Conservation (phyloP, 495 filamentous ascomycete genomes). For the Penicillium ucsense region DNA sequence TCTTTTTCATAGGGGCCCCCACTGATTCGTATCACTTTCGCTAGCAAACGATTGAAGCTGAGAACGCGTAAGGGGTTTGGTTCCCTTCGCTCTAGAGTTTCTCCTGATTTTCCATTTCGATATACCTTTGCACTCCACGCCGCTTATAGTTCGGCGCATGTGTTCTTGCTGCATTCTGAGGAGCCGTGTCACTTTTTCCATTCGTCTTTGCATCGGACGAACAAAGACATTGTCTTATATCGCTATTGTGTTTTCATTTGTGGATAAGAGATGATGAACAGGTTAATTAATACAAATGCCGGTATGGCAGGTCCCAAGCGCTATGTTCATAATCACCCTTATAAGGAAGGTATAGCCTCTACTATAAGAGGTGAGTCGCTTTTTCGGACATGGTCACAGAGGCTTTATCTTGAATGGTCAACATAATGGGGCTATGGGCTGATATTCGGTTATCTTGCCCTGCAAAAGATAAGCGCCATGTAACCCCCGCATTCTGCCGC, state of each 20-base stretch:
- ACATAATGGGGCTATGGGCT: no score
- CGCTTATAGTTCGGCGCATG: slow-evolving; percentile 5
- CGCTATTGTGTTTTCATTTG: slow-evolving; percentile 21
- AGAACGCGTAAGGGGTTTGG: slow-evolving; percentile 34
- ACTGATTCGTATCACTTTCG: slow-evolving; percentile 7
- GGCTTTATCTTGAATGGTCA: neutral
- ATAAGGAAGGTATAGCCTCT: no score
- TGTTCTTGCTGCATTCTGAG: slow-evolving; percentile 16
- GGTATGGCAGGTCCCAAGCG: neutral
- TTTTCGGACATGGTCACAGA: no score
- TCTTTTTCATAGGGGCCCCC: neutral
- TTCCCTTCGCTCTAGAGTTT: slow-evolving; percentile 29
- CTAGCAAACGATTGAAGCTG: slow-evolving; percentile 40
- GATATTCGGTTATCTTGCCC: neutral
- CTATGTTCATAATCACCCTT: no score
- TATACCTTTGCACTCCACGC: slow-evolving; percentile 19
- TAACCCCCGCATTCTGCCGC: slow-evolving; percentile 3
- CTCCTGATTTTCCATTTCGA: slow-evolving; percentile 19
- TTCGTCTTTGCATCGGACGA: slow-evolving; percentile 14
- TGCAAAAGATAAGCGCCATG: slow-evolving; percentile 1
- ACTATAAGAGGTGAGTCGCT: no score
- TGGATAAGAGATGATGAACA: slow-evolving; percentile 13
- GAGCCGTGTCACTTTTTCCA: slow-evolving; percentile 13
- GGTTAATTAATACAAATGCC: slow-evolving; percentile 32
- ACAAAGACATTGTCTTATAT: slow-evolving; percentile 33